These are phyloP conservation scores for Nakazawaea wickerhamii DNA, from an alignment of 805 yeast species.

Conservation along the genomic window DNA sequence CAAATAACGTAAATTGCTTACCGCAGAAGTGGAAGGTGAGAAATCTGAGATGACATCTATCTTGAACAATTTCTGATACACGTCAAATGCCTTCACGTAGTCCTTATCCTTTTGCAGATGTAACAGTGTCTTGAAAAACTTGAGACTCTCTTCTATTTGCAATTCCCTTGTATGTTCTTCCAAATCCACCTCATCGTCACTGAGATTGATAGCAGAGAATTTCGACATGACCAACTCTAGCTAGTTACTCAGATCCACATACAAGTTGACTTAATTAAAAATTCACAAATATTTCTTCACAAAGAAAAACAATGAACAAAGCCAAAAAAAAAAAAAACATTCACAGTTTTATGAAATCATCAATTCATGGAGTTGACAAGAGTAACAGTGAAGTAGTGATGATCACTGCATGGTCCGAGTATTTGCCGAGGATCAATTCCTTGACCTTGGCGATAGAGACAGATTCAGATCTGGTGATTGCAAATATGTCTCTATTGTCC, in stretches of 20 bases:
- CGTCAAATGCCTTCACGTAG: constrained; percentile 42
- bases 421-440: constrained; percentile 20
- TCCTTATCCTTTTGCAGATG: constrained; percentile 47
- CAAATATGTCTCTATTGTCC: constrained; percentile 2
- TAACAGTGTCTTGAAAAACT: constrained; percentile 68
- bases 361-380: neutral
- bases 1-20: constrained; percentile 69
- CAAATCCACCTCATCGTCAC: constrained; percentile 72
- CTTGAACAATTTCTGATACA: constrained; percentile 59
- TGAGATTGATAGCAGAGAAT: constrained; percentile 74
- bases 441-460: constrained; percentile 16
- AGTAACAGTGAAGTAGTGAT: too few species aligned
- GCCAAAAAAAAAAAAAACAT: neutral
- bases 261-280: too few species aligned
- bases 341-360: neutral
- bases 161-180: constrained; percentile 90
- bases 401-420: constrained; percentile 18
- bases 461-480: neutral
- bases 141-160: constrained; percentile 83
- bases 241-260: neutral
- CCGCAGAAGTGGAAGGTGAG: constrained; percentile 53
- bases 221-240: constrained; percentile 36
- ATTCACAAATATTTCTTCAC: too few species aligned
- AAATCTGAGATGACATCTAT: constrained; percentile 57
- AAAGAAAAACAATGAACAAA: neutral